Evolutionary conservation across 2,329 filamentous ascomycete genomes (phyloP).

Genomic region (Hysterium pulicare): DNA sequence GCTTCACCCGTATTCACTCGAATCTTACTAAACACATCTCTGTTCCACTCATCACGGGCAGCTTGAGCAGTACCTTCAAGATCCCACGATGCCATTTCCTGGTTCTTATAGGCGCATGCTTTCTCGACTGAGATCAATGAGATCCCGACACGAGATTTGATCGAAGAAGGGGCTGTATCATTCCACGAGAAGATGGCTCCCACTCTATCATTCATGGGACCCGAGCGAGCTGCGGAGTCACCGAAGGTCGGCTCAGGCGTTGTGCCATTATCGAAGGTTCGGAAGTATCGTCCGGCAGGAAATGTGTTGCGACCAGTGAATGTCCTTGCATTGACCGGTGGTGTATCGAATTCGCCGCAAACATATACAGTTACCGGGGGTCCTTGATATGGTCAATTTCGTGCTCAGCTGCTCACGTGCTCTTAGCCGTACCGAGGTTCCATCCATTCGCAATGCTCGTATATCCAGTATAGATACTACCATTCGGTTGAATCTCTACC

Average conservation of each 20-base stretch:
- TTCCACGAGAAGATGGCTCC: constrained; percentile 52
- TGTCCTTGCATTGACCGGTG: constrained; percentile 19
- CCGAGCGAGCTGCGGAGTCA: constrained; percentile 24
- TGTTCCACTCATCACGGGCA: constrained; percentile 42
- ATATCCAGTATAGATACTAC: constrained; percentile 29
- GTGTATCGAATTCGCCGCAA: constrained; percentile 32
- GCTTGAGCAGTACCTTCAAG: constrained; percentile 36
- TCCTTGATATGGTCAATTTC: too few species aligned
- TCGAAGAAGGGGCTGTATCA: constrained; percentile 24
- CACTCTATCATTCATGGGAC: constrained; percentile 42
- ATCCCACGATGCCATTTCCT: constrained; percentile 43
- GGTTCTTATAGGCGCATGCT: constrained; percentile 44
- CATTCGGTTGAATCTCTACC: constrained; percentile 30
- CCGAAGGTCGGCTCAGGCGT: constrained; percentile 28
- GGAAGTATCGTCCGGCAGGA: constrained; percentile 30
- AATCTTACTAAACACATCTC: constrained; percentile 57
- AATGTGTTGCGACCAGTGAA: constrained; percentile 39
- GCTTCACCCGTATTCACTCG: constrained; percentile 23
- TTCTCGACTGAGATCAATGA: constrained; percentile 49
- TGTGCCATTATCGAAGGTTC: constrained; percentile 28
- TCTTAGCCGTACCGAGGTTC: constrained; percentile 36
- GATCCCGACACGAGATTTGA: constrained; percentile 52
- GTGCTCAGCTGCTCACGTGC: too few species aligned
- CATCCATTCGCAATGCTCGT: constrained; percentile 35
- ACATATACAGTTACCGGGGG: constrained; percentile 34